A percentile compares a stretch with the other conserved stretches of the same genome.
Conservation (phyloP, 2,329 filamentous ascomycete genomes). For the Talaromyces sp. region DNA sequence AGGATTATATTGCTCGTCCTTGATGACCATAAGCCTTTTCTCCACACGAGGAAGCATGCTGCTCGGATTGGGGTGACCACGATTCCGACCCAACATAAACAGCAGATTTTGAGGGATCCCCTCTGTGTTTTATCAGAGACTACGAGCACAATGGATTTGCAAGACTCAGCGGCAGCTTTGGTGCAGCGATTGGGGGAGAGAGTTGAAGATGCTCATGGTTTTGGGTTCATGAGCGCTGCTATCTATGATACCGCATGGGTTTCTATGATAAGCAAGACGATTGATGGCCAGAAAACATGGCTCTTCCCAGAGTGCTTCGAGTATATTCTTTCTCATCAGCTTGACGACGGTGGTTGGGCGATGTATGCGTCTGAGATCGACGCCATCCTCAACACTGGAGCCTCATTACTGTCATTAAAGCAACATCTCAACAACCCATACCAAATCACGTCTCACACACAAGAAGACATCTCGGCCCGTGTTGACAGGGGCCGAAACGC, state of each 20-base stretch:
- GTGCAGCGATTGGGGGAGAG: conserved; percentile 1
- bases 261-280: conserved; percentile 15
- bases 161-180: not conserved
- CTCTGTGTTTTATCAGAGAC: too few relatives aligned
- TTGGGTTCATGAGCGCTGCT: conserved; percentile 6
- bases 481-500: conserved; percentile 19
- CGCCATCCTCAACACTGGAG: conserved; percentile 32
- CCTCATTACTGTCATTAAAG: conserved; percentile 28
- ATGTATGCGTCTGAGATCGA: conserved; percentile 26
- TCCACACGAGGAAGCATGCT: not conserved
- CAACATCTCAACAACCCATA: conserved; percentile 18
- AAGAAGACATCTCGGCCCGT: conserved; percentile 14
- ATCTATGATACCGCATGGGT: conserved; percentile 37
- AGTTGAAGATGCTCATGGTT: conserved; percentile 3
- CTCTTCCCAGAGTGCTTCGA: conserved; percentile 32
- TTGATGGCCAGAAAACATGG: conserved; percentile 19
- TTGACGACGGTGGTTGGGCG: conserved; percentile 25
- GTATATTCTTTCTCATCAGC: conserved; percentile 25
- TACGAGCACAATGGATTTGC: not conserved
- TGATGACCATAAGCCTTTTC: not conserved
- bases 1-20: not conserved
- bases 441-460: conserved; percentile 13
- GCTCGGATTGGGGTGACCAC: not conserved
- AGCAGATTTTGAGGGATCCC: not conserved
- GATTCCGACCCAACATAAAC: not conserved